phyloP scores from a whole-genome alignment of 148 eudicot genomes.

The Dysphania ambrosioides region DNA sequence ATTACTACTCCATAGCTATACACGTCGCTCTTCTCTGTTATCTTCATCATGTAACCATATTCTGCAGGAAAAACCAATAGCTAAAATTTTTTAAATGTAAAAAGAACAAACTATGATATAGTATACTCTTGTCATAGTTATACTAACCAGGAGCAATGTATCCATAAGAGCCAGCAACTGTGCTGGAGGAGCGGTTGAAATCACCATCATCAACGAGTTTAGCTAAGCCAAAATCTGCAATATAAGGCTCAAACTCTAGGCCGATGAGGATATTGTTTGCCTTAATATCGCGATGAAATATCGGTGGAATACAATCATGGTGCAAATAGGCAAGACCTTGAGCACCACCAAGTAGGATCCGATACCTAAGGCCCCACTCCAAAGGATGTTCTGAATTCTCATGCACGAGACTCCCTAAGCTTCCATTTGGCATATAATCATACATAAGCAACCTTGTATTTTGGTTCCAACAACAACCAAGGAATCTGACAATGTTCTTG shows the following conservation, averaged over 20 bases:
- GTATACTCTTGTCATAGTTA: neutral
- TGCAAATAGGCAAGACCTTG: conserved; percentile 86
- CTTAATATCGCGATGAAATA: conserved; percentile 83
- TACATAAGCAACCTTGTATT: conserved; percentile 78
- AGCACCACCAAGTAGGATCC: conserved; percentile 66
- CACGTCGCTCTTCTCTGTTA: conserved; percentile 89
- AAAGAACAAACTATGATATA: neutral
- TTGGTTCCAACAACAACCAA: conserved; percentile 85
- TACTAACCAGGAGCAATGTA: conserved; percentile 82
- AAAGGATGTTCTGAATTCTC: conserved; percentile 61
- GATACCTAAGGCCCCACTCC: conserved; percentile 84
- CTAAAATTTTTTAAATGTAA: neutral
- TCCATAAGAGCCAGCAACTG: conserved; percentile 87
- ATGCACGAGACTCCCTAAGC: conserved; percentile 77
- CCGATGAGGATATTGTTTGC: conserved; percentile 91
- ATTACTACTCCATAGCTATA: conserved; percentile 86
- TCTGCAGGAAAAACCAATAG: conserved; percentile 33
- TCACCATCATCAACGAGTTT: conserved; percentile 74
- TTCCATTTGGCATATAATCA: conserved; percentile 89
- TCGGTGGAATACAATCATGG: conserved; percentile 87
- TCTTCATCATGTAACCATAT: conserved; percentile 79
- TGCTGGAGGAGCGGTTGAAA: conserved; percentile 58
- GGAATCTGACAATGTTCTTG: conserved; percentile 75
- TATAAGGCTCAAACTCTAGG: conserved; percentile 79
- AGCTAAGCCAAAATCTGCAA: conserved; percentile 88